These are phyloP conservation scores for Botrytis cinerea DNA, from an alignment of 2,329 filamentous ascomycete species.

Conservation along the genomic window DNA sequence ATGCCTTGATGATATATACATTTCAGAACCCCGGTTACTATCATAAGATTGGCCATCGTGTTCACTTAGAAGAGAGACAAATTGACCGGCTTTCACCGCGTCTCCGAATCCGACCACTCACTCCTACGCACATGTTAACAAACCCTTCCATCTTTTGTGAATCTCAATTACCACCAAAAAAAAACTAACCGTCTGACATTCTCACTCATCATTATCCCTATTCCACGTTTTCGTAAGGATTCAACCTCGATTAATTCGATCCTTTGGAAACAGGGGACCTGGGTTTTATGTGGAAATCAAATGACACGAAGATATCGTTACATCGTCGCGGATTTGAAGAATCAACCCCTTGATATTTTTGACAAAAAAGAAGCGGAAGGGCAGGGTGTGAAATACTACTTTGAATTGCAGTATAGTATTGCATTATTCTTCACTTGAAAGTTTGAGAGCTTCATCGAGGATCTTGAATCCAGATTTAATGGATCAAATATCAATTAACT, in stretches of 20 bases:
- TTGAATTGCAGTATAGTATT: not conserved
- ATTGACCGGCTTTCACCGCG: not conserved
- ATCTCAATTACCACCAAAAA: slow-evolving; percentile 9
- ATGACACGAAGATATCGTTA: slow-evolving; percentile 14
- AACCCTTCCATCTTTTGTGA: not conserved
- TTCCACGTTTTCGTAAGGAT: slow-evolving; percentile 26
- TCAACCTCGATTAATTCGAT: slow-evolving; percentile 9
- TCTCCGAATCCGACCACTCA: not conserved
- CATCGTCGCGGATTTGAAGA: slow-evolving; percentile 18
- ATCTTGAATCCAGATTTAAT: not conserved
- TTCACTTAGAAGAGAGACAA: not conserved
- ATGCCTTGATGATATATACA: not conserved
- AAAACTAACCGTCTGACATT: slow-evolving; percentile 20
- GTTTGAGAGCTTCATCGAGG: not conserved
- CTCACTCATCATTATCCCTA: slow-evolving; percentile 18
- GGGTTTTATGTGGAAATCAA: slow-evolving; percentile 21
- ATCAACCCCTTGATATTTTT: slow-evolving; percentile 3
- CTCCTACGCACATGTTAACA: not conserved
- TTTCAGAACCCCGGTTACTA: not conserved
- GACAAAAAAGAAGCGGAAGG: not conserved
- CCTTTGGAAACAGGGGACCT: slow-evolving; percentile 10
- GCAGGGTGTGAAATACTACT: not conserved
- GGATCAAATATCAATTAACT: not conserved
- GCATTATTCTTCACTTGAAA: not conserved
- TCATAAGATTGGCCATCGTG: not conserved